Evolutionary conservation across 306 rosid genomes (phyloP), one percentile per base, ranked within the genome.

Genomic region (Sindora glabra): DNA sequence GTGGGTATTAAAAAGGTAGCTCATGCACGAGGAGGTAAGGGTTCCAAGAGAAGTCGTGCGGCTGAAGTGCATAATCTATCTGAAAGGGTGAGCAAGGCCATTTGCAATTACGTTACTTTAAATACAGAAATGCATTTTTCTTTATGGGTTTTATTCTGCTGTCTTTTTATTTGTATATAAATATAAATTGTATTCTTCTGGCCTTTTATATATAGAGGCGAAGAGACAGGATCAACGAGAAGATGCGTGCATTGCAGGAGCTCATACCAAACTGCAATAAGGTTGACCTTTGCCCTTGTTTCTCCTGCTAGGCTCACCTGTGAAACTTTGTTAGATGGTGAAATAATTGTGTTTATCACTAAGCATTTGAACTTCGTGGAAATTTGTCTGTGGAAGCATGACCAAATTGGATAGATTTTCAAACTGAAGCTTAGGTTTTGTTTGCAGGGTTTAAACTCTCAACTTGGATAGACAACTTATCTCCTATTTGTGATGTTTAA

Each of bases 191-290:
- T 45, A 51, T 56, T 67, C 38, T 44, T 53, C 60, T 42, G 38
- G 46, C 59, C 26, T 75, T 68, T 4, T 79, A 46, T 21, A 17
- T 79, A 47, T 90, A 86, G 97, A 81, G 78, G 64, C 77, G 94
- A 69, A 82, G 97, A 72, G 90, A 82, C 67, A 74, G 88, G 74
- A 90, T 90, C 74, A 90, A 90, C 34, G 95, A 90, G 67, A 90
- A 74, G 86, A 90, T 90, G 97, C 90, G 97, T 6, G 81, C 90
- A 2, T 67, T 90, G 25, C 95, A 90, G 71, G 97, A 90, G 42
- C 95, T 90, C 67, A 80, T 90, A 71, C 97, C 97, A 33, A 90
- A 90, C 53, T 84, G 95, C 89, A 90, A 86, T 56, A 86, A 90
- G 95, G 95, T 89, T 67, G 29, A 48, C 4, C 18, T 49, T 46